Evolutionary conservation across 371 early-diverging fungal species (phyloP).

Genomic region (Homolaphlyctis polyrhiza): DNA sequence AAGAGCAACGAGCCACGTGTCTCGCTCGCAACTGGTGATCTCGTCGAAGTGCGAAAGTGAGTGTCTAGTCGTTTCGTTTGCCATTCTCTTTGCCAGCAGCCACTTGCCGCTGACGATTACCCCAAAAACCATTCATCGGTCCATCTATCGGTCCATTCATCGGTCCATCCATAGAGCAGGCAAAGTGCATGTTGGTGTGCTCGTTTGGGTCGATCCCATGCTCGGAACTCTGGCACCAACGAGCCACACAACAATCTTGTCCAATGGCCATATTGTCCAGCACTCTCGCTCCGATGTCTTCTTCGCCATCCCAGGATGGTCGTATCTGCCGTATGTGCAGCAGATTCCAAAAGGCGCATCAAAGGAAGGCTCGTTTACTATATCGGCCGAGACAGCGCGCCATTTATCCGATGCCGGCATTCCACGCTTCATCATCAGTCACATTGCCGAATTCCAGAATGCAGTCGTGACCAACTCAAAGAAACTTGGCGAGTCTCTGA

Average conservation of each 20-base stretch:
- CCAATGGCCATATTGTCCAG: neutral
- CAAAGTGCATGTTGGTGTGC: slow-evolving; percentile 9
- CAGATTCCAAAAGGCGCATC: neutral
- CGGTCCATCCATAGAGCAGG: neutral
- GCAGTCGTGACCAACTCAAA: slow-evolving; percentile 8
- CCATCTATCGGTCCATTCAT: too few species aligned
- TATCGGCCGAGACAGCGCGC: slow-evolving; percentile 6
- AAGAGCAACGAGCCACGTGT: neutral
- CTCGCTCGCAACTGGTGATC: slow-evolving; percentile 17
- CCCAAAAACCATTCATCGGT: neutral
- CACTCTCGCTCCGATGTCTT: slow-evolving; percentile 13
- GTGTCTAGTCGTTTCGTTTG: neutral
- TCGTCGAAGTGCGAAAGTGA: slow-evolving; percentile 21
- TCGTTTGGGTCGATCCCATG: too few species aligned
- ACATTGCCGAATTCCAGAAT: slow-evolving; percentile 13
- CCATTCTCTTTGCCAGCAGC: neutral
- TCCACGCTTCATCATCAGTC: slow-evolving; percentile 1
- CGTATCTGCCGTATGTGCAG: neutral
- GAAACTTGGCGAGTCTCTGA: neutral
- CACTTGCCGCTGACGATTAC: neutral
- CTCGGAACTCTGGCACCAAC: slow-evolving; percentile 1
- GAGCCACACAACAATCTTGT: neutral
- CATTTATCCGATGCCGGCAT: slow-evolving; percentile 6
- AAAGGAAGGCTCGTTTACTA: slow-evolving; percentile 3
- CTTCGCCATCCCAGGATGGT: slow-evolving; percentile 23